A percentile compares a stretch with the other conserved stretches of the same genome.
Evolutionary conservation across 768 basidiomycete genomes (phyloP).

Genomic region (Hygrophorus pudorinus): DNA sequence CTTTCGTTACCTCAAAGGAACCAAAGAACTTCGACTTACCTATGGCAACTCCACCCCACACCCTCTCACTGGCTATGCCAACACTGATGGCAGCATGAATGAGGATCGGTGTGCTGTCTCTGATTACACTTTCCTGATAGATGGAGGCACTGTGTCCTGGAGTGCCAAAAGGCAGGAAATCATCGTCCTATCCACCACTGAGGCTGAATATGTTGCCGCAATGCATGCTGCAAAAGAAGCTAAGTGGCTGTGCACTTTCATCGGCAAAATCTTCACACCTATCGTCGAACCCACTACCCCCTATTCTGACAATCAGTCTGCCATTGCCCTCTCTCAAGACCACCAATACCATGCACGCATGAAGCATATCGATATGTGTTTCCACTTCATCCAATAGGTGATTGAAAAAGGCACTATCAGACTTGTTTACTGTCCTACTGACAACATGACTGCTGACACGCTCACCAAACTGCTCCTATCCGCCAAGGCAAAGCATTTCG

Average conservation of each 20-base stretch:
- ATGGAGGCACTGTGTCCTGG: slow-evolving; percentile 21
- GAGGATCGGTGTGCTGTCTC: slow-evolving; percentile 18
- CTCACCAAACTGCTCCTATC: slow-evolving; percentile 16
- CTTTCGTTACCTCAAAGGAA: slow-evolving; percentile 12
- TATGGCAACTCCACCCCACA: slow-evolving; percentile 6
- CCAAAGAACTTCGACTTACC: slow-evolving; percentile 7
- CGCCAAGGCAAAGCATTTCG: slow-evolving; percentile 6
- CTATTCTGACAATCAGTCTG: slow-evolving; percentile 15
- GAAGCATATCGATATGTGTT: slow-evolving; percentile 26
- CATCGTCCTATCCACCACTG: slow-evolving; percentile 10
- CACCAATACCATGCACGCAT: slow-evolving; percentile 19
- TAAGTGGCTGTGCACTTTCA: slow-evolving; percentile 18
- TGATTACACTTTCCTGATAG: slow-evolving; percentile 21
- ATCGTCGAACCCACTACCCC: slow-evolving; percentile 5
- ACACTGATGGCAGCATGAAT: slow-evolving; percentile 15
- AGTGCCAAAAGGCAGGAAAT: slow-evolving; percentile 15
- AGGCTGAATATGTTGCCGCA: slow-evolving; percentile 12
- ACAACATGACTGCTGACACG: slow-evolving; percentile 21
- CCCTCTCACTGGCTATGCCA: slow-evolving; percentile 14
- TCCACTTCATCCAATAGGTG: slow-evolving; percentile 19
- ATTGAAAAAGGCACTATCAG: slow-evolving; percentile 9
- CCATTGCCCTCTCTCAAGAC: slow-evolving; percentile 16
- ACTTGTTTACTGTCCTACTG: slow-evolving; percentile 10
- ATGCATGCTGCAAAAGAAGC: slow-evolving; percentile 13
- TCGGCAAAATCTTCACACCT: slow-evolving; percentile 10